Conservation (phyloP, 2,329 filamentous ascomycete species). For the Emmonsiellopsis sp. region DNA sequence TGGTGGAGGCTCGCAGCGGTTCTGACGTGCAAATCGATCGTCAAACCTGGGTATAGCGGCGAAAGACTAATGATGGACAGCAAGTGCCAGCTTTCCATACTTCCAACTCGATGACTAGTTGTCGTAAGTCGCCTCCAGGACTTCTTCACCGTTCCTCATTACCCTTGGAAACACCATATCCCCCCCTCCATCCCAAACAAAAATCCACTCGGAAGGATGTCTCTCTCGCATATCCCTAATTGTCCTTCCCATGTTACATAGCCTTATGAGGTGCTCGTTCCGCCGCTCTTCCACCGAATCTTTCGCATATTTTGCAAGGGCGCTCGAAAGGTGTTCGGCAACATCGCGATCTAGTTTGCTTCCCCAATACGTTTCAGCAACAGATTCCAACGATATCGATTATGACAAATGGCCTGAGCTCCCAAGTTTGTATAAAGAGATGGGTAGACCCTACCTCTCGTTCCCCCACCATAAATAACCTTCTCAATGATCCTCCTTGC, state of each 20-base stretch:
- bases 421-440: background rate
- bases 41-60: no score
- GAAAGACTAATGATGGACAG: no score
- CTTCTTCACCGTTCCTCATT: background rate
- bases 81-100: no score
- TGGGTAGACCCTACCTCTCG: background rate
- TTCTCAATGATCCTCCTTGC: background rate
- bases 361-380: background rate
- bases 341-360: background rate
- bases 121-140: background rate
- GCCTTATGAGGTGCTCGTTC: background rate
- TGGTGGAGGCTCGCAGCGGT: no score
- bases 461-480: background rate
- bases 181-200: background rate
- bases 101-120: background rate
- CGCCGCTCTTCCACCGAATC: background rate
- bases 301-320: background rate
- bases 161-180: slow-evolving; percentile 3
- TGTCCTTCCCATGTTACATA: background rate
- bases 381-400: background rate
- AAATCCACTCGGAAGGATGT: background rate
- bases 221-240: slow-evolving; percentile 1
- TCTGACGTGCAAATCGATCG: no score
- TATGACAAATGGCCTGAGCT: background rate
- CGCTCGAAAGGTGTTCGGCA: background rate